Conservation (phyloP, 305 asterid genomes). For the Fraxinus platypoda region DNA sequence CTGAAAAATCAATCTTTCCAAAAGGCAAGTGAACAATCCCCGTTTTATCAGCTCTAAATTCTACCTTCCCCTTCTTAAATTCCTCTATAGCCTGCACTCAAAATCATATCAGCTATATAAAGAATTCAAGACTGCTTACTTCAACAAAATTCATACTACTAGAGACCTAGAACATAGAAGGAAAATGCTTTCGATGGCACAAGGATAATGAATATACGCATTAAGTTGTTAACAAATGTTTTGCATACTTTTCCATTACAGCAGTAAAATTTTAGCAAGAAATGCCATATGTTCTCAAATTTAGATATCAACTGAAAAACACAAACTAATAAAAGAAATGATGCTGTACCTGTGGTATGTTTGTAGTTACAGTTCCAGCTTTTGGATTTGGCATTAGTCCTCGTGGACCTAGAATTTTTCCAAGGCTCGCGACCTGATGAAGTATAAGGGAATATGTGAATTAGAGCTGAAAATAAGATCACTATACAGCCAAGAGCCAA, state of each 20-base stretch:
- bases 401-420: constrained; percentile 87
- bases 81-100: constrained; percentile 81
- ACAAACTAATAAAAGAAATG: constrained; percentile 3
- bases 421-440: constrained; percentile 83
- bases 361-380: constrained; percentile 95
- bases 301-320: not conserved
- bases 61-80: constrained; percentile 96
- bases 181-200: not conserved
- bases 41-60: constrained; percentile 94
- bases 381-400: constrained; percentile 99
- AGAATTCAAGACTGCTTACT: not conserved
- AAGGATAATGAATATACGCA: constrained; percentile 6
- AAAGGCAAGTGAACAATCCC: constrained; percentile 97
- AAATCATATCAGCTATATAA: not conserved
- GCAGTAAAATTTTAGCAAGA: constrained; percentile 12
- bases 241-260: not conserved
- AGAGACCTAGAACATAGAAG: not conserved
- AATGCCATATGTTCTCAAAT: not conserved
- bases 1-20: constrained; percentile 81
- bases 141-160: not conserved
- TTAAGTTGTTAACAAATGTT: not conserved
- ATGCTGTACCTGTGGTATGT: constrained; percentile 79
- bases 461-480: not conserved
- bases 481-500: not conserved
- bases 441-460: constrained; percentile 16